These are phyloP conservation scores for Atkinsonella hypoxylon DNA, from an alignment of 2,329 filamentous ascomycete genomes.

Conservation along the genomic window DNA sequence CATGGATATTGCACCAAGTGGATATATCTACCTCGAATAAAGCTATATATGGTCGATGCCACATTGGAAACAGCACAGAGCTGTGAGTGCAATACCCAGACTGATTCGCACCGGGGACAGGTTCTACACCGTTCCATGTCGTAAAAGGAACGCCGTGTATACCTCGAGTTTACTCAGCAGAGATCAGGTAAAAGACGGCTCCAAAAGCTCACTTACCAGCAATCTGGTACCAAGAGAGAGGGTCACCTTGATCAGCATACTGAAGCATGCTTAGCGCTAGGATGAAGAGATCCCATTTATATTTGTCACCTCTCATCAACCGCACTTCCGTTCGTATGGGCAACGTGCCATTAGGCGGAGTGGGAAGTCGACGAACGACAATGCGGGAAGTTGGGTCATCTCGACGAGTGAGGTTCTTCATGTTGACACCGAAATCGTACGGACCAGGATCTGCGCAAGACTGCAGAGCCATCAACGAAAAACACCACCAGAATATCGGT, in stretches of 20 bases:
- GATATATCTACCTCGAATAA: constrained; percentile 37
- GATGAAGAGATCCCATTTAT: constrained; percentile 67
- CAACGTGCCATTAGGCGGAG: constrained; percentile 25
- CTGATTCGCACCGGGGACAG: constrained; percentile 36
- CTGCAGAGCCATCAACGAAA: constrained; percentile 2
- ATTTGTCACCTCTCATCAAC: constrained; percentile 47
- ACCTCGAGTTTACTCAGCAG: constrained; percentile 30
- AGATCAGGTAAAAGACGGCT: background rate
- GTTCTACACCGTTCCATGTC: constrained; percentile 40
- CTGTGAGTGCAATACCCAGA: constrained; percentile 69
- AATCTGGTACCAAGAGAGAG: constrained; percentile 67
- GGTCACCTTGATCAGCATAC: constrained; percentile 46
- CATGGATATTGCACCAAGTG: background rate
- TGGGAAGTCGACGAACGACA: constrained; percentile 31
- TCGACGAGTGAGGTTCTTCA: constrained; percentile 27
- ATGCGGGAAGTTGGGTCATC: constrained; percentile 24
- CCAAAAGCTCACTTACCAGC: constrained; percentile 40
- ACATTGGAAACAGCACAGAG: constrained; percentile 64
- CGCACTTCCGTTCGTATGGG: constrained; percentile 54
- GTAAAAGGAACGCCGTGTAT: constrained; percentile 67
- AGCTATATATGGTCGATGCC: constrained; percentile 72
- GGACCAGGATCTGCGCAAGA: constrained; percentile 11
- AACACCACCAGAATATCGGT: background rate
- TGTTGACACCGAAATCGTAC: constrained; percentile 42
- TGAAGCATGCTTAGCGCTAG: constrained; percentile 64